Evolutionary conservation across 345 rosid species (phyloP).

Genomic region (Dipteronia dyeriana): DNA sequence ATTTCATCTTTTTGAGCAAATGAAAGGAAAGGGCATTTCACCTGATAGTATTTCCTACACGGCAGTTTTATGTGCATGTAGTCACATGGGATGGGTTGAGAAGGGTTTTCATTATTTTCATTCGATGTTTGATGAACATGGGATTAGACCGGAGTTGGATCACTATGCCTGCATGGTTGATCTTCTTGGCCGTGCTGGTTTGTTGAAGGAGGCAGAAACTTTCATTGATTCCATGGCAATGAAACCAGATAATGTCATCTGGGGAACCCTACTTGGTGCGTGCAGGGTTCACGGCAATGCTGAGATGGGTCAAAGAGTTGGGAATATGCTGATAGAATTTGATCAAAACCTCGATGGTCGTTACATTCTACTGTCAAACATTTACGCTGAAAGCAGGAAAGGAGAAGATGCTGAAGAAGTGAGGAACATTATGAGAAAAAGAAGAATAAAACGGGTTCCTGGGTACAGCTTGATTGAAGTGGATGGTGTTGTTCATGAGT

Average conservation of each 20-base stretch:
- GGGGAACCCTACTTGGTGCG: constrained; percentile 43
- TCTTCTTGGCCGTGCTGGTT: constrained; percentile 44
- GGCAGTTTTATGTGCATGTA: constrained; percentile 39
- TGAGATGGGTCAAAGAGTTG: constrained; percentile 27
- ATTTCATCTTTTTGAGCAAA: constrained; percentile 28
- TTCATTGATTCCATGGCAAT: constrained; percentile 34
- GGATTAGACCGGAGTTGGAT: constrained; percentile 35
- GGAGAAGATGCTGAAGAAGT: constrained; percentile 35
- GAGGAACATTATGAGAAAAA: constrained; percentile 28
- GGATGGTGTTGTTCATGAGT: constrained; percentile 25
- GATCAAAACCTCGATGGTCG: constrained; percentile 17
- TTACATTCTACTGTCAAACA: constrained; percentile 37
- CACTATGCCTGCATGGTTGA: constrained; percentile 45
- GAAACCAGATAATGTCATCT: constrained; percentile 35
- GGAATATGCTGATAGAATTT: constrained; percentile 23
- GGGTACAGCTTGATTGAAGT: constrained; percentile 45
- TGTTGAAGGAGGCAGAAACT: constrained; percentile 34
- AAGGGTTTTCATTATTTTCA: constrained; percentile 34
- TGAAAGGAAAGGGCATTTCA: constrained; percentile 23
- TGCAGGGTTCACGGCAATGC: constrained; percentile 35
- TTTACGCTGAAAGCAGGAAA: constrained; percentile 30
- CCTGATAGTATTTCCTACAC: constrained; percentile 34
- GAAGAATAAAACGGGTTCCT: constrained; percentile 26
- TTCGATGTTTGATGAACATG: constrained; percentile 27
- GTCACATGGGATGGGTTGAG: constrained; percentile 39